These are phyloP conservation scores for Auriculariales sp. DNA, from an alignment of 768 basidiomycete species.

Conservation along the genomic window DNA sequence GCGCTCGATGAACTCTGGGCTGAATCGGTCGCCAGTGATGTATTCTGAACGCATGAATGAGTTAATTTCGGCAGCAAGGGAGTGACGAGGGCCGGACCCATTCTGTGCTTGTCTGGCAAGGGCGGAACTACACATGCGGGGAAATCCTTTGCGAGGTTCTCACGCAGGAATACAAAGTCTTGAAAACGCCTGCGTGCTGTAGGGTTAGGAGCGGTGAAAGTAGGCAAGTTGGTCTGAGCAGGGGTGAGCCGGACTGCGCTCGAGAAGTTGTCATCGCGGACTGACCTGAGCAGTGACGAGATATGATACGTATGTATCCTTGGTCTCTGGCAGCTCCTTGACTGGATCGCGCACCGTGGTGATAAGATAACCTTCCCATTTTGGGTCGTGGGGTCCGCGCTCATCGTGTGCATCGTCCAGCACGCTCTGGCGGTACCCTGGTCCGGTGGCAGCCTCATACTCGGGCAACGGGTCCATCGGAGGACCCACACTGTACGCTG, in stretches of 20 bases:
- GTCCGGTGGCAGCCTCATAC: conserved; percentile 23
- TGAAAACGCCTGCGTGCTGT: conserved; percentile 82
- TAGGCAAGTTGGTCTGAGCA: conserved; percentile 73
- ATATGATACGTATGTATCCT: conserved; percentile 94
- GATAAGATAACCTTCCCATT: conserved; percentile 81
- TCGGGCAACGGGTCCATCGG: background rate
- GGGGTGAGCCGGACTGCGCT: background rate
- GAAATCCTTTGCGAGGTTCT: conserved; percentile 81
- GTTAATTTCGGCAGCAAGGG: background rate
- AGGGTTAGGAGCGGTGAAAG: conserved; percentile 64
- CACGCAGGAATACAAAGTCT: conserved; percentile 88
- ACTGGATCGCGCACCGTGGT: conserved; percentile 82
- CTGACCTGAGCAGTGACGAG: conserved; percentile 75
- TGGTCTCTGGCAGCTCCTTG: conserved; percentile 92
- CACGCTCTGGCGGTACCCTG: conserved; percentile 73
- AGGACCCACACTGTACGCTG: conserved; percentile 19
- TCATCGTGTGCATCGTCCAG: conserved; percentile 46
- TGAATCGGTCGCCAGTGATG: conserved; percentile 93
- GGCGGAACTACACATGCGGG: conserved; percentile 97
- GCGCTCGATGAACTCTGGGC: conserved; percentile 92
- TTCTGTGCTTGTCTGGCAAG: conserved; percentile 88
- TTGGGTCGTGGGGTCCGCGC: conserved; percentile 60
- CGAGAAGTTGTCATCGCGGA: conserved; percentile 4
- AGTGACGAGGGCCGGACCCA: conserved; percentile 43
- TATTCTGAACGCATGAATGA: conserved; percentile 46